These are phyloP conservation scores for Lasiosphaeriaceae sp. DNA, from an alignment of 495 filamentous ascomycete species.

Conservation along the genomic window DNA sequence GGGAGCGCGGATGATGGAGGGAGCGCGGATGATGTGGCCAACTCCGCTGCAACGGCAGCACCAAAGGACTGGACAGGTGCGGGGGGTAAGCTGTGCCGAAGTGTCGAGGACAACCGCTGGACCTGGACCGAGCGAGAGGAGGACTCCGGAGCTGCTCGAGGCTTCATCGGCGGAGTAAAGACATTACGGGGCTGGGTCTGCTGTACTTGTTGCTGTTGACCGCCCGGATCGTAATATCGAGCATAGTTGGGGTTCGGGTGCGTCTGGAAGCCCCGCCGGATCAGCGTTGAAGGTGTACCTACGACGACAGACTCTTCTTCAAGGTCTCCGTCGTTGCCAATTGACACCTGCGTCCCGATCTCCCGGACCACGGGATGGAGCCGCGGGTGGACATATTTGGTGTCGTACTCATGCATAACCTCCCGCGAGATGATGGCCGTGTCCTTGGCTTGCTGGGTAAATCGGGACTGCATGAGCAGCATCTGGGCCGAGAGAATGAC, in stretches of 20 bases:
- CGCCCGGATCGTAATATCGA: slow-evolving; percentile 72
- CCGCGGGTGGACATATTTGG: slow-evolving; percentile 89
- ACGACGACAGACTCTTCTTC: slow-evolving; percentile 58
- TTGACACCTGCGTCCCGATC: slow-evolving; percentile 70
- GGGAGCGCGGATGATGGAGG: slow-evolving; percentile 12
- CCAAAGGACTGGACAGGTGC: slow-evolving; percentile 1
- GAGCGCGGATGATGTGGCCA: neutral
- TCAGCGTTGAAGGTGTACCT: slow-evolving; percentile 72
- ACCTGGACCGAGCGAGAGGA: slow-evolving; percentile 7
- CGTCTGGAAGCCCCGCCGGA: slow-evolving; percentile 78
- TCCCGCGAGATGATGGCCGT: slow-evolving; percentile 78
- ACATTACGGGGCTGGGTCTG: slow-evolving; percentile 5
- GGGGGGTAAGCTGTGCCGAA: slow-evolving; percentile 16
- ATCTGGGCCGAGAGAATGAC: slow-evolving; percentile 75
- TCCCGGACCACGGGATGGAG: slow-evolving; percentile 78
- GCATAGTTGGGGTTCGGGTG: slow-evolving; percentile 86
- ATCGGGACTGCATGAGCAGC: slow-evolving; percentile 61
- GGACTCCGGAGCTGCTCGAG: neutral
- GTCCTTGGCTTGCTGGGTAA: slow-evolving; percentile 83
- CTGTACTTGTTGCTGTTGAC: slow-evolving; percentile 4
- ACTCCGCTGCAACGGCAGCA: neutral
- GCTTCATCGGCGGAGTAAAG: slow-evolving; percentile 1
- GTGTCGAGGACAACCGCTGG: slow-evolving; percentile 8
- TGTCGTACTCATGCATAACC: slow-evolving; percentile 92
- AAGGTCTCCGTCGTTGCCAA: slow-evolving; percentile 36